These are phyloP conservation scores for Metarhizium album DNA, from an alignment of 2,329 filamentous ascomycete species.

Conservation along the genomic window DNA sequence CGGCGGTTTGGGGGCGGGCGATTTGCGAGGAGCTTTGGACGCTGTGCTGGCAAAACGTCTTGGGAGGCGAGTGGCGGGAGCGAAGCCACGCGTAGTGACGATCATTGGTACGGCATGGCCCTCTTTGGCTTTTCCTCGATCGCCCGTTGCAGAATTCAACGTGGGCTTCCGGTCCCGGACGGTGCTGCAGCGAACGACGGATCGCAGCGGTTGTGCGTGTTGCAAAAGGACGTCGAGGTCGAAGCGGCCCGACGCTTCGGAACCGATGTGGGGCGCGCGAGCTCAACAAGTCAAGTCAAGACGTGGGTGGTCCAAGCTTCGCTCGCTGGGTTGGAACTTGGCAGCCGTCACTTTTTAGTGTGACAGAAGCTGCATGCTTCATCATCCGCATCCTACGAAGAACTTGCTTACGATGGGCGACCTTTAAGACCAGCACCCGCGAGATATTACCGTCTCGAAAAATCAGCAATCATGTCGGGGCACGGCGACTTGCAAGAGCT, in stretches of 20 bases:
- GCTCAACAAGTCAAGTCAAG: no score
- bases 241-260: constrained; percentile 11
- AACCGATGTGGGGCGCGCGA: constrained; percentile 2
- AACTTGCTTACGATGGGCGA: neutral
- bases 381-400: neutral
- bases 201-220: neutral
- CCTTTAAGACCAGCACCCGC: neutral
- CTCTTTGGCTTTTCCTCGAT: neutral
- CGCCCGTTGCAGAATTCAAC: neutral
- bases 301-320: neutral
- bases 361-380: neutral
- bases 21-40: constrained; percentile 12
- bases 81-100: constrained; percentile 16
- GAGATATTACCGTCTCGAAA: neutral
- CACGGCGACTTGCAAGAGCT: constrained; percentile 52
- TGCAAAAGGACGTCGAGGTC: constrained; percentile 1
- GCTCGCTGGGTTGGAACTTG: no score
- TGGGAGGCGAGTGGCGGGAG: constrained; percentile 10
- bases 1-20: constrained; percentile 11
- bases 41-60: constrained; percentile 21
- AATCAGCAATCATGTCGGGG: constrained; percentile 33
- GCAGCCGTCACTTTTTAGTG: no score
- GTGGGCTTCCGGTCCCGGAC: neutral
- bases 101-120: constrained; percentile 19
- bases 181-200: neutral